Conservation (phyloP, 805 yeast species). For the Wickerhamomyces tratensis region DNA sequence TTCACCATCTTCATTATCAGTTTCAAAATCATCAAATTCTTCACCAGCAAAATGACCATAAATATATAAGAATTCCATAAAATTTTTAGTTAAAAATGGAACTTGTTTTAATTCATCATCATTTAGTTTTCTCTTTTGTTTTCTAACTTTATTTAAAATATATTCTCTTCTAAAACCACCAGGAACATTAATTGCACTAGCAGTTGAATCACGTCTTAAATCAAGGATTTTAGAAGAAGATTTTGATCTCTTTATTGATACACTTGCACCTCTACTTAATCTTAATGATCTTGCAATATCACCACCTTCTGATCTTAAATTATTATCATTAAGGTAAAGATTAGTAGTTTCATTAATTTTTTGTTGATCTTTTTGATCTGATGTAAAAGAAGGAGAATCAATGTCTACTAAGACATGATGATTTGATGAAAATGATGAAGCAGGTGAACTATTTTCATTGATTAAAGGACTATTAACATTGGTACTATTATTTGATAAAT, state of each 20-base stretch:
- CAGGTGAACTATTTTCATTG: not conserved
- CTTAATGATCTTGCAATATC: constrained; percentile 7
- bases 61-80: constrained; percentile 65
- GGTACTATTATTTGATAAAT: too few species aligned
- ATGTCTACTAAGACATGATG: constrained; percentile 8
- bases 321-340: constrained; percentile 8
- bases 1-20: constrained; percentile 26
- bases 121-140: constrained; percentile 9
- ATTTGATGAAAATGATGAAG: not conserved
- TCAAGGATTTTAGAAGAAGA: constrained; percentile 13
- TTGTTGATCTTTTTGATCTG: constrained; percentile 6
- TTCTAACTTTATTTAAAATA: constrained; percentile 29
- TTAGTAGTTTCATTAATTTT: constrained; percentile 2
- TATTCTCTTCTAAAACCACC: constrained; percentile 78
- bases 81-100: constrained; percentile 57
- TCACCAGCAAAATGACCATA: constrained; percentile 89
- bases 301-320: constrained; percentile 13
- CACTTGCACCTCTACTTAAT: too few species aligned
- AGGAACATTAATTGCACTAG: constrained; percentile 64
- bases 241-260: constrained; percentile 6
- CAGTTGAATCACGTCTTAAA: constrained; percentile 49
- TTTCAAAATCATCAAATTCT: constrained; percentile 52
- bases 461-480: not conserved
- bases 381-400: constrained; percentile 9
- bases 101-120: constrained; percentile 22